A percentile compares a stretch with the other conserved stretches of the same genome.
Conservation (phyloP, 2,329 filamentous ascomycete genomes). For the Talaromyces islandicus region DNA sequence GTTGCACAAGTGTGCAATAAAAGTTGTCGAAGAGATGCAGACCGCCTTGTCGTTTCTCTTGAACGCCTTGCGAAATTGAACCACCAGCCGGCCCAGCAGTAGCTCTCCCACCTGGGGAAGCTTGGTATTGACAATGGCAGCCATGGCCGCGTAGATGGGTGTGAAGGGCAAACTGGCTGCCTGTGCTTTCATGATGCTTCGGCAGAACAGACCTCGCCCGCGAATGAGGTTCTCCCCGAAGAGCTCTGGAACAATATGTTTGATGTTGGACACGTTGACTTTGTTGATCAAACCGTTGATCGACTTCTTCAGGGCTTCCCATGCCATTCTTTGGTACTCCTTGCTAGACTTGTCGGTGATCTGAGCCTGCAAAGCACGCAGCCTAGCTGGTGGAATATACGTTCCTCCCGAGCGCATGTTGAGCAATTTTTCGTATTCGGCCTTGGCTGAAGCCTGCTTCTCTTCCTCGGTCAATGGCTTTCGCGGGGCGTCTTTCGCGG, state of each 20-base stretch:
- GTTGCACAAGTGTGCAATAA: conserved; percentile 91
- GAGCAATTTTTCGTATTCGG: conserved; percentile 87
- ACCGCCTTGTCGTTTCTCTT: conserved; percentile 96
- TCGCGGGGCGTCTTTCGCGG: conserved; percentile 37
- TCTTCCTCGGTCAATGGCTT: conserved; percentile 66
- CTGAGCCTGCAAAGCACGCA: conserved; percentile 88
- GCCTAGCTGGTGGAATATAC: conserved; percentile 87
- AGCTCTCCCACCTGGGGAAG: conserved; percentile 91
- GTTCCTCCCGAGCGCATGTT: conserved; percentile 92
- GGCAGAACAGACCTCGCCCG: conserved; percentile 85
- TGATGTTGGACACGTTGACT: conserved; percentile 97
- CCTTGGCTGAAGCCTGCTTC: conserved; percentile 82
- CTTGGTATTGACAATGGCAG: conserved; percentile 95
- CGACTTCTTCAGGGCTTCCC: conserved; percentile 97
- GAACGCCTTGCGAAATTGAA: conserved; percentile 94
- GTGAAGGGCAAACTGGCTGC: conserved; percentile 93
- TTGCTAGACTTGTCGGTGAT: conserved; percentile 95
- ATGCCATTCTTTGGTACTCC: conserved; percentile 98
- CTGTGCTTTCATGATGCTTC: conserved; percentile 97
- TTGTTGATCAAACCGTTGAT: conserved; percentile 99
- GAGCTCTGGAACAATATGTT: conserved; percentile 90
- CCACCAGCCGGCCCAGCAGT: conserved; percentile 73
- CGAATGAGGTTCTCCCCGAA: conserved; percentile 92
- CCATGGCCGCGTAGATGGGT: conserved; percentile 92
- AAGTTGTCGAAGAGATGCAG: conserved; percentile 85